A percentile compares a stretch with the other conserved stretches of the same genome.
phyloP scores from a whole-genome alignment of 2,329 filamentous ascomycete species.

The Tolypocladium nubicola region DNA sequence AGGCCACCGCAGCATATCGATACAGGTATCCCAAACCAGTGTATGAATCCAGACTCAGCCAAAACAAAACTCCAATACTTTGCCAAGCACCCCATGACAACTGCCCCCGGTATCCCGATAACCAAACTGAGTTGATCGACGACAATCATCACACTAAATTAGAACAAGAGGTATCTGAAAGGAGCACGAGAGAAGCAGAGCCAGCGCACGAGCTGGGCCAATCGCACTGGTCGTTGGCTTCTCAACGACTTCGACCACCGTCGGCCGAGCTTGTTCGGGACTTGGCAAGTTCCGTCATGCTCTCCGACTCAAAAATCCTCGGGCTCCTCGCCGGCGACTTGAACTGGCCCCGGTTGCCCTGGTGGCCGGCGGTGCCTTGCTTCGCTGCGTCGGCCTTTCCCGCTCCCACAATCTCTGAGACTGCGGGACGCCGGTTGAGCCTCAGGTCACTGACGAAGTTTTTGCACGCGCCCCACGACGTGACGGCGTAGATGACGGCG shows the following conservation, averaged over 20 bases:
- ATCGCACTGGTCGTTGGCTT: neutral
- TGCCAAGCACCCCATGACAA: neutral
- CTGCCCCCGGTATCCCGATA: neutral
- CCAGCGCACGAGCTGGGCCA: neutral
- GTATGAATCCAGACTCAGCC: neutral
- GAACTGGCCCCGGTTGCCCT: slow-evolving; percentile 13
- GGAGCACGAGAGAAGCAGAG: neutral
- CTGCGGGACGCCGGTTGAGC: slow-evolving; percentile 14
- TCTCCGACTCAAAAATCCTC: slow-evolving; percentile 35
- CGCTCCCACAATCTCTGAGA: slow-evolving; percentile 22
- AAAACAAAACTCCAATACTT: neutral
- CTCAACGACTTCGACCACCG: slow-evolving; percentile 3
- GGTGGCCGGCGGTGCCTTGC: neutral
- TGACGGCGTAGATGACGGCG: slow-evolving; percentile 62
- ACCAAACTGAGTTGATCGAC: neutral
- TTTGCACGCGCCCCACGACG: slow-evolving; percentile 55
- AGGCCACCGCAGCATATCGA: neutral
- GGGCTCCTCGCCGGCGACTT: slow-evolving; percentile 17
- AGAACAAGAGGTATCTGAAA: neutral
- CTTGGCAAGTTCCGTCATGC: slow-evolving; percentile 38
- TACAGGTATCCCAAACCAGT: neutral
- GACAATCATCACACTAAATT: neutral
- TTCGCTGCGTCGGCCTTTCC: slow-evolving; percentile 11
- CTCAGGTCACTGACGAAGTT: slow-evolving; percentile 29
- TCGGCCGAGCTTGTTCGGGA: slow-evolving; percentile 26